phyloP scores from a whole-genome alignment of 495 filamentous ascomycete species.

The Lasiosphaeria miniovina region DNA sequence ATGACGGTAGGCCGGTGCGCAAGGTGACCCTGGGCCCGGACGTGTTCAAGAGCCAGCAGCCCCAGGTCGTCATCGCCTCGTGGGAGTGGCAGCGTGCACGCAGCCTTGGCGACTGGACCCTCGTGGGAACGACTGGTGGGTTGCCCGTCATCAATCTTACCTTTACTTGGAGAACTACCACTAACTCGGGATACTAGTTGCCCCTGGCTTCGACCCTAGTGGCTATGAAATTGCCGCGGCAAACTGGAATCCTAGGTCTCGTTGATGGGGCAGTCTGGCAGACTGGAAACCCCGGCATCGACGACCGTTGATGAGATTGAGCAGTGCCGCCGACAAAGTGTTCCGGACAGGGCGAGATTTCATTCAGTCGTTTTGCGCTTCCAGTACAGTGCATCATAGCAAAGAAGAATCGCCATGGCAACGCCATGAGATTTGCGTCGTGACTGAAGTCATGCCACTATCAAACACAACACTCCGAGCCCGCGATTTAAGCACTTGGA shows the following conservation, averaged over 20 bases:
- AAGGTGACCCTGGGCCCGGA: conserved; percentile 38
- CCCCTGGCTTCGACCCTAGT: conserved; percentile 4
- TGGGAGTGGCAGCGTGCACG: conserved; percentile 43
- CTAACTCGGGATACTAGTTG: neutral
- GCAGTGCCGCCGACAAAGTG: no score
- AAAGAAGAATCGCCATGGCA: no score
- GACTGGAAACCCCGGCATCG: no score
- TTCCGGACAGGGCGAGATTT: no score
- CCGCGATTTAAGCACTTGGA: no score
- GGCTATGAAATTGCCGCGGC: conserved; percentile 4
- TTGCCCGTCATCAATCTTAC: neutral
- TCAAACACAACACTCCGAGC: no score
- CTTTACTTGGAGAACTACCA: neutral
- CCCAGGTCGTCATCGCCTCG: conserved; percentile 40
- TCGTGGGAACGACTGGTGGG: conserved; percentile 46
- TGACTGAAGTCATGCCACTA: no score
- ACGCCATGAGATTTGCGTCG: no score
- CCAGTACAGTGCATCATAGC: no score
- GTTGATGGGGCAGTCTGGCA: neutral
- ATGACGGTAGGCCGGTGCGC: conserved; percentile 31
- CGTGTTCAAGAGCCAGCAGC: conserved; percentile 36
- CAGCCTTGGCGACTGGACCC: conserved; percentile 44
- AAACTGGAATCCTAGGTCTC: conserved; percentile 1
- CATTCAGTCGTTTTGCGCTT: no score
- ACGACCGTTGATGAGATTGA: no score